Base-by-base conservation (phyloP, 2,329 filamentous ascomycete species). In the Ceratocystiopsis sp. region DNA sequence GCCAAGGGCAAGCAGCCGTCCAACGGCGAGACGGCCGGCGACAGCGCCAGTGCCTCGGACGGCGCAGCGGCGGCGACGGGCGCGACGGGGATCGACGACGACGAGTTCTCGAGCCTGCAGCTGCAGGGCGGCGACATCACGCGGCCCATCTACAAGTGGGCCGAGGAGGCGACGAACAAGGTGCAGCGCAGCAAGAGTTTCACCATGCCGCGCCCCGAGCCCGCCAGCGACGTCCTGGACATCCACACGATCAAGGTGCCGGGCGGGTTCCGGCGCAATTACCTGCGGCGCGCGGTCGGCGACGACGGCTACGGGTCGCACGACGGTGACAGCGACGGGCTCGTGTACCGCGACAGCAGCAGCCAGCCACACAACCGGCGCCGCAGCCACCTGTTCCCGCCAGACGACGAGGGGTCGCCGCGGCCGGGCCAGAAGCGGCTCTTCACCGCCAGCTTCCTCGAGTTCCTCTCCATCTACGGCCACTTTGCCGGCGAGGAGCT, bases 401-500 rank as follows among this genome's bases (percentile, higher is more conserved):
- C 2, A 8, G 25, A 29, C 25, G 25, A 29, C 25, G 25, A 29
- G 10, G 25, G 25, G 25, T 29, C 25, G 25, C 32, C 35, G 15
- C 41, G 37, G 56, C 55, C 52, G 57, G 49, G 60, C 40, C 67
- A 69, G 44, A 73, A 73, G 35, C 75, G 75, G 48, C 67, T 93
- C 32, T 78, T 94, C 46, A 95, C 91, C 0, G 86, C 73, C 51
- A 98, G 83, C 61, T 98, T 98, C 57, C 73, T 98, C 46, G 93
- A 98, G 59, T 98, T 98, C 54, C 60, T 98, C 41, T 87, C 84
- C 9, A 72, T 98, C 29, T 98, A 95, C 53, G 91, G 91, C 4
- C 91, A 98, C 62, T 98, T 98, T 58, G 91, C 91, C 2, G 91
- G 91, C 61, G 91, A 98, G 61, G 83, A 94, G 57, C 71, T 98